Evolutionary conservation across 2,329 filamentous ascomycete species (phyloP).

Genomic region (Pseudonectria foliicola): DNA sequence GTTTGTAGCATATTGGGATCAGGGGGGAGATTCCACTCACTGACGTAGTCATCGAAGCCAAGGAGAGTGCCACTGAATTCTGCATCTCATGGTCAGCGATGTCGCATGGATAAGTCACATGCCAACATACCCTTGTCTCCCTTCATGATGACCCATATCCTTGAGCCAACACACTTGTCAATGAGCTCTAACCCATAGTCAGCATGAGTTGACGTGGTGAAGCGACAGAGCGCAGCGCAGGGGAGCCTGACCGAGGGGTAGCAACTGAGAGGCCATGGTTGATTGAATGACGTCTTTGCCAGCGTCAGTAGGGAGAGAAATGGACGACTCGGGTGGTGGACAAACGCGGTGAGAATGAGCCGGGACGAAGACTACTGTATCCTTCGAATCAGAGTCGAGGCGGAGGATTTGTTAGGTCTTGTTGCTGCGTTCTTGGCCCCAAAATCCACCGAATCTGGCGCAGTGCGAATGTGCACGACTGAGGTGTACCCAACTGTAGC

Average conservation of each 20-base stretch:
- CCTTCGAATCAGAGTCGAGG: not conserved
- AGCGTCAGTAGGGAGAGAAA: not conserved
- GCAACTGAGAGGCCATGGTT: slow-evolving; percentile 64
- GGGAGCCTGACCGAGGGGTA: slow-evolving; percentile 54
- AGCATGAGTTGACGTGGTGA: slow-evolving; percentile 6
- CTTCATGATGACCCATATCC: slow-evolving; percentile 99
- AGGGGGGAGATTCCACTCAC: slow-evolving; percentile 52
- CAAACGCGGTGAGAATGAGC: too few relatives aligned
- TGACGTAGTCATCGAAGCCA: slow-evolving; percentile 99
- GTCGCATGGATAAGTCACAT: not conserved
- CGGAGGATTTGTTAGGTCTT: not conserved
- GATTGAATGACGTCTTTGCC: too few relatives aligned
- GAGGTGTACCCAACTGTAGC: slow-evolving; percentile 4
- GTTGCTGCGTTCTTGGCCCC: slow-evolving; percentile 2
- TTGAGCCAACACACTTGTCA: slow-evolving; percentile 96
- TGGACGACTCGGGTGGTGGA: not conserved
- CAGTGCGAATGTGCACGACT: slow-evolving; percentile 9
- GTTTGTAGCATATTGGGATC: not conserved
- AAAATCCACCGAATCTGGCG: slow-evolving; percentile 13
- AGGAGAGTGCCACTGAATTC: slow-evolving; percentile 93
- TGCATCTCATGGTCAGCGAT: slow-evolving; percentile 31
- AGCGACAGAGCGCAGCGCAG: not conserved
- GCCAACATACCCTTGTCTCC: slow-evolving; percentile 74
- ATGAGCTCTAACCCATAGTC: slow-evolving; percentile 67
- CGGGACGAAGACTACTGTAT: too few relatives aligned